Base-by-base conservation (phyloP, 139 green algal species). In the Chlamydomonas schloesseri region DNA sequence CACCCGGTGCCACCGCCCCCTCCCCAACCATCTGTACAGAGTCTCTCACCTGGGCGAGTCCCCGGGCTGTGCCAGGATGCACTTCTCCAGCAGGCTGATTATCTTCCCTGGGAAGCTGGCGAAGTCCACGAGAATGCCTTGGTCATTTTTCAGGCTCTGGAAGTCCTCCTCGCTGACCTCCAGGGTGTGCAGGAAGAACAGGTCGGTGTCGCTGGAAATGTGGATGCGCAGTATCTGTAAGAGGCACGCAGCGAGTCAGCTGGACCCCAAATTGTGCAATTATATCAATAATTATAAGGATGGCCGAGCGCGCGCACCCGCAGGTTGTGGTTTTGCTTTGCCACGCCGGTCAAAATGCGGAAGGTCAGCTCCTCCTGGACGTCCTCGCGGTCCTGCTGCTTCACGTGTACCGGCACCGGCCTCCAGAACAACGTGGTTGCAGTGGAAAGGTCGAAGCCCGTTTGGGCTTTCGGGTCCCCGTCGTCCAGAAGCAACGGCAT, bases 81-180 rank as follows among this genome's bases (percentile, higher is more conserved):
- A 98, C 60, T 92, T 93, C 84, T 97, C 91, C 85, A 99, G 90
- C 87, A 99, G 88, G 37, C 85, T 94, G 55, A 98, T 96, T 20
- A 99, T 91, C 74, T 98, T 97, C 46, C 86, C 88, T 9, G 96
- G 94, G 69, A 99, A 99, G 78, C 89, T 94, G 29, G 87, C 88
- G 86, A 98, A 99, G 87, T 99, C 97, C 15, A 99, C 97, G 3
- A 98, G 90, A 73, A 99, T 97, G 83, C 94, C 93, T 89, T 99
- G 96, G 67, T 98, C 96, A 33, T 90, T 87, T 82, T 97, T 97
- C 0, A 99, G 82, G 29, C 77, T 84, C 71, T 95, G 90, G 53
- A 98, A 99, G 36, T 98, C 95, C 71, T 98, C 95, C 91, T 99
- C 97, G 34, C 79, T 95, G 24, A 99, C 93, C 64, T 99, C 97